Percentiles rank a stretch among this genome's conserved stretches.
phyloP scores from a whole-genome alignment of 148 eudicot genomes.

The Dysphania ambrosioides region DNA sequence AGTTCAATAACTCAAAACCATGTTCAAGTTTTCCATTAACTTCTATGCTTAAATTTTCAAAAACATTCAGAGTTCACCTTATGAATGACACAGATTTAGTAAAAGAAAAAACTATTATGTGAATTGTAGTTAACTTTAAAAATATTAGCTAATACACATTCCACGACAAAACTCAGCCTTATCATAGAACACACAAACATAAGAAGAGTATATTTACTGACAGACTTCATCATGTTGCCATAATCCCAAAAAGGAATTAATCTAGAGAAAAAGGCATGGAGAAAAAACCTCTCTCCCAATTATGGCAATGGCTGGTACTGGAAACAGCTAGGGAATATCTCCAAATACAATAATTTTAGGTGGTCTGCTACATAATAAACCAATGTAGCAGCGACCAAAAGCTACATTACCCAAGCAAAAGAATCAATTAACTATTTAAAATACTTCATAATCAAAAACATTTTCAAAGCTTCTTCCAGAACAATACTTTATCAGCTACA shows the following conservation, averaged over 20 bases:
- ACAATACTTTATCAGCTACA: conserved; percentile 90
- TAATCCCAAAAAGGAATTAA: not conserved
- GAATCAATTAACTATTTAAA: conserved; percentile 8
- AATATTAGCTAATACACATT: not conserved
- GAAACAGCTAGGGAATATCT: conserved; percentile 74
- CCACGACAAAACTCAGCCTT: conserved; percentile 2
- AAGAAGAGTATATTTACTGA: not conserved
- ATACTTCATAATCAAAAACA: not conserved
- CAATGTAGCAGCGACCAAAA: conserved; percentile 96
- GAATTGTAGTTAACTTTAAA: not conserved
- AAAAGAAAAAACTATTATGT: not conserved
- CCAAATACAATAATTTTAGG: conserved; percentile 58
- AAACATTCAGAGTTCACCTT: too few species aligned
- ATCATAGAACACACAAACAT: not conserved
- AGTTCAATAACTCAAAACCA: too few species aligned
- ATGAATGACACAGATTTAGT: not conserved
- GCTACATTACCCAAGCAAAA: conserved; percentile 60
- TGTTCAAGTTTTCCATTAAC: too few species aligned
- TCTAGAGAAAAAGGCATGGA: conserved; percentile 12
- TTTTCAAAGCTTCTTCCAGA: conserved; percentile 1
- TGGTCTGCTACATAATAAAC: conserved; percentile 88
- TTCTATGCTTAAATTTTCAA: too few species aligned
- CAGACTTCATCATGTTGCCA: not conserved
- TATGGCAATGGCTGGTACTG: conserved; percentile 83
- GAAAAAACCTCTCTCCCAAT: conserved; percentile 91